Conservation (phyloP, 805 yeast genomes). For the Pichia manshurica region DNA sequence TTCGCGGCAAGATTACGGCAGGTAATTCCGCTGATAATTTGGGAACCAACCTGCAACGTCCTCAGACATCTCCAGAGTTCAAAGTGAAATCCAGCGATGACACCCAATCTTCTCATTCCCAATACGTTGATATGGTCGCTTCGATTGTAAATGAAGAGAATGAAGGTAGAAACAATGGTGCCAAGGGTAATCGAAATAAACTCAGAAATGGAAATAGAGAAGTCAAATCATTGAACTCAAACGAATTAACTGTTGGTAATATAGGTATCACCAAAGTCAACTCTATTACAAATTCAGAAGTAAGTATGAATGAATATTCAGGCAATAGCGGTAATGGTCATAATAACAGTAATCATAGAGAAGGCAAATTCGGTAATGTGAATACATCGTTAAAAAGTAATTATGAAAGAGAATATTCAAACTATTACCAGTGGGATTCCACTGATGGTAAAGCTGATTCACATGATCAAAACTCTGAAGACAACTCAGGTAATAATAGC, state of each 20-base stretch:
- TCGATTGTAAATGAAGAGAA: conserved; percentile 11
- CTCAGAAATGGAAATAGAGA: not conserved
- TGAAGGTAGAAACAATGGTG: not conserved
- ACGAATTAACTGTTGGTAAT: conserved; percentile 5
- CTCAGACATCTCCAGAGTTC: conserved; percentile 8
- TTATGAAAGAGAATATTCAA: not conserved
- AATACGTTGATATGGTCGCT: conserved; percentile 16
- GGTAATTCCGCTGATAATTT: not conserved
- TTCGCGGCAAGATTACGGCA: no score
- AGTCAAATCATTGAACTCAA: no score
- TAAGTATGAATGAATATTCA: not conserved
- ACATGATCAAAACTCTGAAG: not conserved
- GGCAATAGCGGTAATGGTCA: not conserved
- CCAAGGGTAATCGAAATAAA: not conserved
- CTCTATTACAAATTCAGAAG: not conserved
- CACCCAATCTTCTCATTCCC: conserved; percentile 7
- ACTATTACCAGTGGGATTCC: not conserved
- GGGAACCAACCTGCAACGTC: conserved; percentile 4
- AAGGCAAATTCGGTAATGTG: not conserved
- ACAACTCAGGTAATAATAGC: not conserved
- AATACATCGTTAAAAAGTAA: not conserved
- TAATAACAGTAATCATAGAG: not conserved
- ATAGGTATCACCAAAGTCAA: conserved; percentile 11
- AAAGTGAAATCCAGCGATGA: not conserved
- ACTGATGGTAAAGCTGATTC: not conserved